Evolutionary conservation across 768 basidiomycete genomes (phyloP), one percentile per base, ranked within the genome.

Genomic region (Clitopilus passeckerianus): DNA sequence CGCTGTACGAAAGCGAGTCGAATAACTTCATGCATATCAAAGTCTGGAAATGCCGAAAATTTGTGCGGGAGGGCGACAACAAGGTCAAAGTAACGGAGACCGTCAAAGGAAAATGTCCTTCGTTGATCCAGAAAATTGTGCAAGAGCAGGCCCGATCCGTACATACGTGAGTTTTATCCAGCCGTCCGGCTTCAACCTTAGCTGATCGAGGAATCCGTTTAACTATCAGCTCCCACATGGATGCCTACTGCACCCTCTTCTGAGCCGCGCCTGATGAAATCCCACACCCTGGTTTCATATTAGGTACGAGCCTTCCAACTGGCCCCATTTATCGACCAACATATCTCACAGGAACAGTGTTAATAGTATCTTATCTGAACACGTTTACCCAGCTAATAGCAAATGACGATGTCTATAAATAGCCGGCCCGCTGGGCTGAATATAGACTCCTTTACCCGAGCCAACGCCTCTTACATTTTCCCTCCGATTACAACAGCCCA

Each of bases 31-130:
- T 63, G 22, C 65, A 60, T 3, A 66, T 71, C 18, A 57, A 55
- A 50, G 68, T 74, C 2, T 71, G 70, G 72, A 74, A 75, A 55
- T 23, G 72, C 34, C 66, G 73, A 10, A 63, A 58, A 34, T 72
- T 74, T 57, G 67, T 72, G 33, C 65, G 61, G 35, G 65, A 70
- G 7, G 67, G 56, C 0, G 68, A 58, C 4, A 66, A 64, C n/a
- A 60, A 55, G 50, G 75, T 72, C 10, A 69, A 63, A 57, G 66
- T 75, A 6, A 68, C 65, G 10, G 76, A 75, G 57, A 65, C 61
- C 5, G 67, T 76, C 27, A 60, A 71, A 54, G 73, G 73, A 2
- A 67, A 60, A 55, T 72, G 73, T 61, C 70, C 73, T 18, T 23
- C 27, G 15, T 69, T 60, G 61, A 22, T 74, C 35, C 65, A 58